Evolutionary conservation across 2,329 filamentous ascomycete genomes (phyloP).

Genomic region (Stachybotrys chlorohalonatus): DNA sequence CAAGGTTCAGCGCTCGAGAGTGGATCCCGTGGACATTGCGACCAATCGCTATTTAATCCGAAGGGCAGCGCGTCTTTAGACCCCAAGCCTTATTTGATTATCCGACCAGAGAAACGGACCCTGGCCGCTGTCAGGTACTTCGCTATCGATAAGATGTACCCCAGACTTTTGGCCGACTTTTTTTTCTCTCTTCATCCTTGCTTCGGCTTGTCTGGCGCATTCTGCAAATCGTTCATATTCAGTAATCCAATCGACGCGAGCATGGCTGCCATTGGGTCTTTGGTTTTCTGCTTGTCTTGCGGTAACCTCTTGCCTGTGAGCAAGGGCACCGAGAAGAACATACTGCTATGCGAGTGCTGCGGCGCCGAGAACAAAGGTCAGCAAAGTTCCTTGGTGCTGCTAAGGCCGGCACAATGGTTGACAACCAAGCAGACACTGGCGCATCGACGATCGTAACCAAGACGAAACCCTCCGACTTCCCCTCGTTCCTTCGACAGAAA

Average conservation of each 20-base stretch:
- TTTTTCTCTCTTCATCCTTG: constrained; percentile 12
- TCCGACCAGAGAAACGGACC: neutral
- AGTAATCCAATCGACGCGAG: constrained; percentile 7
- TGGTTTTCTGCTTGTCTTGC: constrained; percentile 89
- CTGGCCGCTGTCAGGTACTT: neutral
- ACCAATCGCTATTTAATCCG: neutral
- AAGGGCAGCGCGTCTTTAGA: neutral
- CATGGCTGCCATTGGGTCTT: constrained; percentile 84
- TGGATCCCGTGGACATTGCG: neutral
- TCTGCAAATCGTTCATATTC: neutral
- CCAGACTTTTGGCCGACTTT: neutral
- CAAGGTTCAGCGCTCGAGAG: neutral
- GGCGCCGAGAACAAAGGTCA: constrained; percentile 75
- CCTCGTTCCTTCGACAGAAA: constrained; percentile 80
- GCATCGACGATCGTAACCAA: constrained; percentile 69
- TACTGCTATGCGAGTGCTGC: constrained; percentile 77
- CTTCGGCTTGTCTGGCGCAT: neutral
- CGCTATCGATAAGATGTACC: neutral
- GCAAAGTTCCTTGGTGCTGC: constrained; percentile 7
- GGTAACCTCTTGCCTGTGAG: constrained; percentile 81
- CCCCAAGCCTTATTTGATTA: neutral
- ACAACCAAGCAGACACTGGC: constrained; percentile 49
- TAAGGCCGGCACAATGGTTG: neutral
- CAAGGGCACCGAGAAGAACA: constrained; percentile 64
- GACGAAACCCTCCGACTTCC: constrained; percentile 86